These are phyloP conservation scores for Collybia sordida DNA, from an alignment of 768 basidiomycete genomes.

Conservation along the genomic window DNA sequence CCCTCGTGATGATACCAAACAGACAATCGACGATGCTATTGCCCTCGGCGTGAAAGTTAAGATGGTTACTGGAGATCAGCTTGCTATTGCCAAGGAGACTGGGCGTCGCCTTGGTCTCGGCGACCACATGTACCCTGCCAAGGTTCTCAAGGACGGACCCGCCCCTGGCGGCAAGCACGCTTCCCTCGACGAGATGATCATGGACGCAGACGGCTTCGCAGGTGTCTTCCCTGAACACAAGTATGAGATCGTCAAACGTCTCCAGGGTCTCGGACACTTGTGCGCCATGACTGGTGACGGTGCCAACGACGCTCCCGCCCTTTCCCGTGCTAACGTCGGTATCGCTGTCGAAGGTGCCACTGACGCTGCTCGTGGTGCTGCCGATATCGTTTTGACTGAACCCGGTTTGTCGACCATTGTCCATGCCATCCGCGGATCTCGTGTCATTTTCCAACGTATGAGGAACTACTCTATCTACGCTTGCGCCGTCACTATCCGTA, in stretches of 20 bases:
- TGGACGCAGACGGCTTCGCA: conserved; percentile 99
- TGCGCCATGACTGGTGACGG: conserved; percentile 99
- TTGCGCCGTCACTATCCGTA: conserved; percentile 96
- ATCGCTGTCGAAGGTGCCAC: conserved; percentile 99
- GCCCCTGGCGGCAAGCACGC: conserved; percentile 81
- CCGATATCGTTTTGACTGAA: conserved; percentile 96
- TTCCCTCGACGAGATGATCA: conserved; percentile 94
- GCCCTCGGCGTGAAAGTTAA: conserved; percentile 97
- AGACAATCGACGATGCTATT: conserved; percentile 96
- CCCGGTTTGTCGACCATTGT: conserved; percentile 99
- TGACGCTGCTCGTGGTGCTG: conserved; percentile 97
- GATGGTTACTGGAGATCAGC: conserved; percentile 99
- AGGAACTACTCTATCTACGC: conserved; percentile 98
- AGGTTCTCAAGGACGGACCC: conserved; percentile 98
- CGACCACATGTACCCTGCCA: conserved; percentile 99
- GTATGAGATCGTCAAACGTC: conserved; percentile 98
- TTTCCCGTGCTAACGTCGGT: conserved; percentile 98
- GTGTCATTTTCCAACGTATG: conserved; percentile 99
- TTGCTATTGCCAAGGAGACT: conserved; percentile 99
- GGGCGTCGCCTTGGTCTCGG: conserved; percentile 97
- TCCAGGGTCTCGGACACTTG: conserved; percentile 93
- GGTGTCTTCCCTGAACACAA: conserved; percentile 99
- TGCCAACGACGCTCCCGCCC: conserved; percentile 97
- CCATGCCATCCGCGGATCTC: conserved; percentile 96
- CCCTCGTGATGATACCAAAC: conserved; percentile 97